Conservation (phyloP, 306 rosid genomes). For the Casuarina glauca region DNA sequence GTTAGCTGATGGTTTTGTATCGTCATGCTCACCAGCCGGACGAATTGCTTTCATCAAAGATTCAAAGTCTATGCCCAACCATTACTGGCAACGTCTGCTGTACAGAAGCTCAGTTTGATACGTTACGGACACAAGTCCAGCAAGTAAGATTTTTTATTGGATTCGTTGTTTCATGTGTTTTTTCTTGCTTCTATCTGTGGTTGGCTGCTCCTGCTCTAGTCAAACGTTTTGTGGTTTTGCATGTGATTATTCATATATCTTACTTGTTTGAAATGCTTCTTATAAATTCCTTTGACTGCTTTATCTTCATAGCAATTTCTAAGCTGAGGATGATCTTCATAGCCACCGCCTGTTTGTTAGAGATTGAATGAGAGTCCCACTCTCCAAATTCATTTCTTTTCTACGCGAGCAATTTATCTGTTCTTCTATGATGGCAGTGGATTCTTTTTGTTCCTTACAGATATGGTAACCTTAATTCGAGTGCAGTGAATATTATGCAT, state of each 20-base stretch:
- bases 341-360: not conserved
- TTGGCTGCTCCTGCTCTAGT: not conserved
- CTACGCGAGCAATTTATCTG: not conserved
- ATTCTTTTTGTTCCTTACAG: not conserved
- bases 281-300: constrained; percentile 4
- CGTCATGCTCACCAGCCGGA: constrained; percentile 68
- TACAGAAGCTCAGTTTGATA: constrained; percentile 86
- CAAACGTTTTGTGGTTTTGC: not conserved
- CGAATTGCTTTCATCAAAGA: constrained; percentile 88
- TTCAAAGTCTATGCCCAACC: constrained; percentile 95
- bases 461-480: not conserved
- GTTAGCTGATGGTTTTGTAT: constrained; percentile 20
- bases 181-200: not conserved
- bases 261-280: not conserved
- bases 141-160: constrained; percentile 52
- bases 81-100: constrained; percentile 91
- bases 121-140: constrained; percentile 79
- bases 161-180: not conserved
- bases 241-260: constrained; percentile 1
- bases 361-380: not conserved
- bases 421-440: not conserved
- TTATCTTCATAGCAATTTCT: constrained; percentile 6
- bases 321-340: not conserved
- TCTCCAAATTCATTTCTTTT: not conserved
- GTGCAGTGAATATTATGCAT: not conserved